Evolutionary conservation across 1,139 yeast genomes (phyloP), one percentile per base, ranked within the genome.

Genomic region (Ashbya aceris): DNA sequence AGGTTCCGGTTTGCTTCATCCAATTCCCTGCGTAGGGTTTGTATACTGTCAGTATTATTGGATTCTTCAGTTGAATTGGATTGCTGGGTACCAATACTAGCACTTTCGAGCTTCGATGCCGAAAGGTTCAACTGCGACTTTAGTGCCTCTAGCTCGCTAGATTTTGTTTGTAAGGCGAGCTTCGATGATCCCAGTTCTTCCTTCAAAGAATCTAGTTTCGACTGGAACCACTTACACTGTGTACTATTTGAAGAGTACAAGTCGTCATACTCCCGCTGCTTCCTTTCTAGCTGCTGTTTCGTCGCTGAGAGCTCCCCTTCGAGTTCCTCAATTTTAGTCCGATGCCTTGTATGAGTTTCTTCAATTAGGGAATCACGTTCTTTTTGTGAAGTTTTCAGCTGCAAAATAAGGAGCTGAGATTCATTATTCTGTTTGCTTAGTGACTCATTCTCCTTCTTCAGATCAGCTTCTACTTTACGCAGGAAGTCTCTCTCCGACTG

Each of bases 211-310:
- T 83, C 91, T 44, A 83, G 69, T 56, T 80, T 79, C 13, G 74
- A 68, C 54, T 82, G 85, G 53, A 78, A 83, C 38, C 83, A 77
- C 46, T 72, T 74, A 38, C 74, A 61, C 20, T 81, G 81, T 45
- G 73, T 62, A 42, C 76, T 82, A 30, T 77, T 71, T 45, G 77
- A 77, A 40, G 64, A 68, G 9, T 74, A 54, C 37, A 71, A 59
- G 17, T 71, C 67, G 33, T 65, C 66, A 30, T 76, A 65, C 45
- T 65, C 47, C 44, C 69, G 73, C 38, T 72, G 75, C 47, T 76
- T 73, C 34, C 71, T 71, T 8, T 67, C 69, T 33, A 82, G 65
- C 45, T 70, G 75, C 5, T 67, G 65, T 50, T 76, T 77, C 36
- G 75, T 62, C 1, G 52, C 47, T 2, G 58, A 43, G 23, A 74